Base-by-base conservation (phyloP, 805 yeast species). In the Monosporozyma solicola region DNA sequence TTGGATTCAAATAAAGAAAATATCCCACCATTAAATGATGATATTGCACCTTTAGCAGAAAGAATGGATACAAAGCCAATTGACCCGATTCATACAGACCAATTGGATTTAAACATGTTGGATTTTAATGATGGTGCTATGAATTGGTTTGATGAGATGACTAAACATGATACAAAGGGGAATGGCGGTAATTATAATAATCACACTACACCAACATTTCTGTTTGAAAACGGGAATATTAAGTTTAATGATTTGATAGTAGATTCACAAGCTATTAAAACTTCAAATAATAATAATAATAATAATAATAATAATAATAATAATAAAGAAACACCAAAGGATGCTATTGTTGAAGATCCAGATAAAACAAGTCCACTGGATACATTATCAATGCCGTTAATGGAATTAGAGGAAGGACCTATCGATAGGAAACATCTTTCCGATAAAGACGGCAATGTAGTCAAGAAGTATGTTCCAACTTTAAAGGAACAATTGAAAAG, bases 301-400 rank as follows among this genome's bases (percentile, higher is more conserved):
- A 39, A 25, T 33, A 37, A 33, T 8, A 47, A 49, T 32, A 29
- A 37, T 39, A 43, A 44, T 24, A 22, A 27, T 20, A 39, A 47
- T 47, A 33, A 33, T 15, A 32, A 47, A 53, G 15, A 46, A 51
- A 39, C 55, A 20, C 51, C 52, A 39, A 46, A 37, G 8, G 53
- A 53, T 46, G 41, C 50, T 3, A 49, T 50, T 6, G 13, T 48
- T 3, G 61, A 63, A 16, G 69, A 65, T 41, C 54, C 59, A 22
- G 71, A 66, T 47, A 61, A 61, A 29, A 64, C 70, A 1, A 65
- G 69, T 1, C 70, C 70, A 16, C 59, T 64, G 3, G 68, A 63
- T 49, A 63, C 70, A 7, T 53, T 67, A 31, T 67, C 71, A 1
- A 67, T 67, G 69, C 70, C 71, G 3, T 44, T 67, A 50, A 62